Base-by-base conservation (phyloP, 2,329 filamentous ascomycete species). In the Blastomyces silverae region DNA sequence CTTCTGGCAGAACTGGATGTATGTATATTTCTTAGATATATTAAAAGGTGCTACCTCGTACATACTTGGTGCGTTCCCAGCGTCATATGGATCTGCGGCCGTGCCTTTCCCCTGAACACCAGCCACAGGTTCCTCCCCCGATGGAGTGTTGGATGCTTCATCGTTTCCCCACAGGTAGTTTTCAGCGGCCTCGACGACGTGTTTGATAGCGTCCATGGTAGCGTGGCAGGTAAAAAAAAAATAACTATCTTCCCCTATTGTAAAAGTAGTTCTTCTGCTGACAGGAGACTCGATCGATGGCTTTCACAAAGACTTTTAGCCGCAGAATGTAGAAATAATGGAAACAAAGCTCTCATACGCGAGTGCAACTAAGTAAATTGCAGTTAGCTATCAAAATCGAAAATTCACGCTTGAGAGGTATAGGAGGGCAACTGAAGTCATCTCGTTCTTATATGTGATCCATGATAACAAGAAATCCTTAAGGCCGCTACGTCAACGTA, bases 1-100 rank as follows among this genome's bases (percentile, higher is more conserved):
- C 4, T 20, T 17, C 44, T 48, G 13, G n/a, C 46, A 48, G 6
- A 22, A 10, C 1, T 22, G 20, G 46, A n/a, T 22, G 46, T 2
- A n/a, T 22, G 46, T 2, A 10, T 22, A n/a, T 11, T 7, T 5
- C 46, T 17, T 11, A 28, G 15, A 52, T n/a, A 25, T 61, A 65
- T 2, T 17, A 61, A 60, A 57, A 13, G 46, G 22, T 28, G 62
- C 48, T 34, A 52, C 34, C 20, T 52, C 78, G 69, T 75, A 85
- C 81, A 83, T 79, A 85, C 81, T 83, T 79, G 85, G 82, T n/a
- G 84, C 78, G 74, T 94, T 94, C 60, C 91, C 91, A 65, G 86
- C 85, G 73, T 94, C 91, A 71, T 87, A 95, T 0, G 91, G 91
- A 74, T 93, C 87, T 15, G 84, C 85, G 55, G 81, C 82, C 31